A percentile compares a stretch with the other conserved stretches of the same genome.
phyloP scores from a whole-genome alignment of 768 basidiomycete genomes.

The Collybia mongolica region DNA sequence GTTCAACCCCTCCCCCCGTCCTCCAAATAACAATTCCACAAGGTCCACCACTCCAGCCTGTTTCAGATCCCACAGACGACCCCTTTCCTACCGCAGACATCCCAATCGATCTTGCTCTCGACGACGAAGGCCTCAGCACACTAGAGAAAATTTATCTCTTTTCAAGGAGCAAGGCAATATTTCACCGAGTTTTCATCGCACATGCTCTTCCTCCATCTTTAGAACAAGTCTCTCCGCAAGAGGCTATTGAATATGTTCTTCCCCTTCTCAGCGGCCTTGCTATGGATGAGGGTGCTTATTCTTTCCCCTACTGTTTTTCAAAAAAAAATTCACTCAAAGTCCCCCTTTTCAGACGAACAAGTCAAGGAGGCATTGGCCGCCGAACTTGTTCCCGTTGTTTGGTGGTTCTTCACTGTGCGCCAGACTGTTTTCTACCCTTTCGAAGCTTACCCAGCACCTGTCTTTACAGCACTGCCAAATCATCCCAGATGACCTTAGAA shows the following conservation, averaged over 20 bases:
- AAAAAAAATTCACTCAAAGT: conserved; percentile 9
- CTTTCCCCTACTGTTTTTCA: conserved; percentile 1
- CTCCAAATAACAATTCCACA: conserved; percentile 24
- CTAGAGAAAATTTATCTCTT: conserved; percentile 94
- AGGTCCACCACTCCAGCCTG: conserved; percentile 8
- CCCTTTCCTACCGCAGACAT: conserved; percentile 35
- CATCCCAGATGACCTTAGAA: conserved; percentile 44
- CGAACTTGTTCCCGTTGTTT: conserved; percentile 78
- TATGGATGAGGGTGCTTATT: conserved; percentile 70
- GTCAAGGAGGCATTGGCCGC: conserved; percentile 87
- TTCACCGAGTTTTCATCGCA: conserved; percentile 76
- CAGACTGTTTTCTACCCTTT: conserved; percentile 6
- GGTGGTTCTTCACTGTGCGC: conserved; percentile 85
- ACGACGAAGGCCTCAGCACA: conserved; percentile 79
- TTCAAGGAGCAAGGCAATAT: conserved; percentile 67
- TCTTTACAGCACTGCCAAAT: conserved; percentile 62
- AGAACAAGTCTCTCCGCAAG: conserved; percentile 72
- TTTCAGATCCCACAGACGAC: conserved; percentile 25
- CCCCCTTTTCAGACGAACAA: conserved; percentile 58
- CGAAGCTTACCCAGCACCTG: conserved; percentile 6
- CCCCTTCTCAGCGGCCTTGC: conserved; percentile 86
- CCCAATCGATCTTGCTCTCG: conserved; percentile 44
- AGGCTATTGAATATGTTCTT: conserved; percentile 91
- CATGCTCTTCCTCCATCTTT: conserved; percentile 82
- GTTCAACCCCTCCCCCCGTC: conserved; percentile 17